Percentiles rank a stretch among this genome's conserved stretches.
phyloP scores from a whole-genome alignment of 139 green algal genomes.

The Mychonastes homosphaera region DNA sequence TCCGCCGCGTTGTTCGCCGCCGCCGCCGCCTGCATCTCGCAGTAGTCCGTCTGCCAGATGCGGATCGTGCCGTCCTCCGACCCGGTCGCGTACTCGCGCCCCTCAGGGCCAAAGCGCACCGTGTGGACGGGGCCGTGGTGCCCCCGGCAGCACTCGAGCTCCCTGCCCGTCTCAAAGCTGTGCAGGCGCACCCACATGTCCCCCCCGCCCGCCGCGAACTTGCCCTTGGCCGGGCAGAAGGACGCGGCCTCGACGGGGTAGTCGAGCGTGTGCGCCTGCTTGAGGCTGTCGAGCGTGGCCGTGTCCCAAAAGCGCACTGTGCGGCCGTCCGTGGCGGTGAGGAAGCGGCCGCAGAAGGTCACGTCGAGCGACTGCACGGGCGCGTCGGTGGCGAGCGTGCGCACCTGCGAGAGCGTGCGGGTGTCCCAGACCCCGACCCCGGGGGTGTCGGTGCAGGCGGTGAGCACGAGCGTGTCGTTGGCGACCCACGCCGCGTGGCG shows the following conservation, averaged over 20 bases:
- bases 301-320: constrained; percentile 70
- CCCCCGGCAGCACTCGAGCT: constrained; percentile 74
- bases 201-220: constrained; percentile 72
- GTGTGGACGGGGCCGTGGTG: constrained; percentile 96
- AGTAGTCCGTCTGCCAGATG: constrained; percentile 65
- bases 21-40: constrained; percentile 1
- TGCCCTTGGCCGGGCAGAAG: constrained; percentile 47
- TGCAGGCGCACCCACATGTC: constrained; percentile 98
- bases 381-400: constrained; percentile 50
- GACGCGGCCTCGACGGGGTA: constrained; percentile 69
- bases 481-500: constrained; percentile 50
- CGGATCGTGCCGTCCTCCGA: constrained; percentile 95
- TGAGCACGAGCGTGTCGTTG: constrained; percentile 61
- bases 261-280: constrained; percentile 32
- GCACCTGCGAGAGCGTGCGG: constrained; percentile 40
- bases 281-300: constrained; percentile 22
- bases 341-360: constrained; percentile 44
- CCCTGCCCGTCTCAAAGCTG: constrained; percentile 62
- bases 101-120: constrained; percentile 84
- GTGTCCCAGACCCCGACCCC: constrained; percentile 65
- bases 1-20: too few relatives aligned
- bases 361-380: constrained; percentile 77
- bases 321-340: constrained; percentile 74
- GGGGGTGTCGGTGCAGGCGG: not conserved
- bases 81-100: constrained; percentile 80